Base-by-base conservation (phyloP, 345 rosid genomes). In the Eucalyptus victrix region DNA sequence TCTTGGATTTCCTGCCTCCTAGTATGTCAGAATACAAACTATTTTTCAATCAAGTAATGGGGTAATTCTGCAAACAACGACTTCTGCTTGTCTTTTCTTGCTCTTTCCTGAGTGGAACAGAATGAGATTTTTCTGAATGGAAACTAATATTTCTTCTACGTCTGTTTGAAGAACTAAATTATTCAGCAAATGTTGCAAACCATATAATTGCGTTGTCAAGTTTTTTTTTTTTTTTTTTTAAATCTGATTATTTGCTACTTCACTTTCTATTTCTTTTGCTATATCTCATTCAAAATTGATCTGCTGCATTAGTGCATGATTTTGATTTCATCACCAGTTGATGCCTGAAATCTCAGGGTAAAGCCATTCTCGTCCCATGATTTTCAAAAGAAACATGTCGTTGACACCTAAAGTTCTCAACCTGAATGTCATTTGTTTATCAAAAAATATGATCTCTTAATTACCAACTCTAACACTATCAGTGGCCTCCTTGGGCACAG, bases 1-100 rank as follows among this genome's bases (percentile, higher is more conserved):
- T 93, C 86, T 91, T 92, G 51, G 97, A 96, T 93, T 96, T 92
- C 90, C 86, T 94, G 42, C 96, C 96, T 58, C 96, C 96, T 32
- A 94, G 96, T 49, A 91, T 92, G 72, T 93, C 91, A 67, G 99
- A 97, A 88, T 90, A 90, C 90, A 92, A 90, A 69, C 72, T 32
- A 13, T 40, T 10, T 26, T 76, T 86, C 56, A 69, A 87, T 50
- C 83, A 49, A 80, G 26, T 72, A 11, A 5, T 56, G 12, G 80
- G 91, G 91, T 90, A 90, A 86, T 56, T 32, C 42, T 62, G 76
- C 83, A 42, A 34, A 65, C 28, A 18, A 32, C 12, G 45, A 21
- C 30, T 45, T 34, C 42, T 76, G 83, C 47, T 76, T 37, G 83
- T 11, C 45, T 34, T 72, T 37, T 80, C 72, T 45, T 85, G 87